These are phyloP conservation scores for Aureobasidium sp. DNA, from an alignment of 2,329 filamentous ascomycete genomes.

Conservation along the genomic window DNA sequence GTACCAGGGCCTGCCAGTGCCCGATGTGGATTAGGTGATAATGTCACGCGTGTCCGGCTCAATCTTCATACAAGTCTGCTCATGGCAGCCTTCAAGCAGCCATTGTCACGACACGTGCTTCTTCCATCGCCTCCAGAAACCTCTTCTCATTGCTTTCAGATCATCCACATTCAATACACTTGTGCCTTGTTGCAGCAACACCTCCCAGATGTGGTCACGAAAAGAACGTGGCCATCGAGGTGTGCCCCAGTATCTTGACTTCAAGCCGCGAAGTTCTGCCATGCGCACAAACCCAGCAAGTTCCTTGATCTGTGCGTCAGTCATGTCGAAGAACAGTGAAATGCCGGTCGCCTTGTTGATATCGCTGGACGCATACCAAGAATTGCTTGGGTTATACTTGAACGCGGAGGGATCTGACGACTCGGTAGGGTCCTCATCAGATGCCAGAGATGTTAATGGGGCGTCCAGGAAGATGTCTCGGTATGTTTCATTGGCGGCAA, in stretches of 20 bases:
- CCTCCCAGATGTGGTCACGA: not conserved
- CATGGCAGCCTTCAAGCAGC: too few relatives aligned
- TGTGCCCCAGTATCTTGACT: slow-evolving; percentile 1
- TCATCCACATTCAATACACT: not conserved
- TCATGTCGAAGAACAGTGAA: slow-evolving; percentile 16
- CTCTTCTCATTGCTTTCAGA: not conserved
- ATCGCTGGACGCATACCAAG: slow-evolving; percentile 12
- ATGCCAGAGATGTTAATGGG: not conserved
- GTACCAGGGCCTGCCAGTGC: slow-evolving; percentile 68
- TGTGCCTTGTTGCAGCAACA: not conserved
- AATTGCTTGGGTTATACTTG: slow-evolving; percentile 16
- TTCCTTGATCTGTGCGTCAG: not conserved
- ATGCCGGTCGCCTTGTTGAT: slow-evolving; percentile 40
- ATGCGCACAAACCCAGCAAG: not conserved
- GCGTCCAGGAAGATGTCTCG: slow-evolving; percentile 48
- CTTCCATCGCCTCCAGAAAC: not conserved
- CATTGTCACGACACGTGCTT: too few relatives aligned
- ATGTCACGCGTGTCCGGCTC: too few relatives aligned
- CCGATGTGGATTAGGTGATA: slow-evolving; percentile 53
- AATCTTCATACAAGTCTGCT: too few relatives aligned
- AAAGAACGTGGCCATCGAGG: not conserved
- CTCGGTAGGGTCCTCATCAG: not conserved
- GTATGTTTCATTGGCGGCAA: slow-evolving; percentile 29
- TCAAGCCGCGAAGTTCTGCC: not conserved
- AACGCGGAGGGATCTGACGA: not conserved